These are phyloP conservation scores for Solioccasus polychromus DNA, from an alignment of 768 basidiomycete genomes.

Conservation along the genomic window DNA sequence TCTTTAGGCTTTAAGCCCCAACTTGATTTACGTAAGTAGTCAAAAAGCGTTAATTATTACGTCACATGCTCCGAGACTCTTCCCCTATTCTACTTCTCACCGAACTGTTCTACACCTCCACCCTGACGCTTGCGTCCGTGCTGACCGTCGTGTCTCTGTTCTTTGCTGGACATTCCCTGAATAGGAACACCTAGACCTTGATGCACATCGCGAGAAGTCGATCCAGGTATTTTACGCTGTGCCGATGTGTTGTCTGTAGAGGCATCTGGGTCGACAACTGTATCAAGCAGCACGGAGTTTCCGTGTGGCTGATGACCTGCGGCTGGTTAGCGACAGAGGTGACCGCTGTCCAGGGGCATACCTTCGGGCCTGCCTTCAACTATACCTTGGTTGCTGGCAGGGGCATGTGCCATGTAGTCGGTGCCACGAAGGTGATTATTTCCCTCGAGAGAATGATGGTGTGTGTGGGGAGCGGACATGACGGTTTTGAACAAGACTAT, in stretches of 20 bases:
- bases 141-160: slow-evolving; percentile 35
- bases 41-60: not conserved
- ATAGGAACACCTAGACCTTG: slow-evolving; percentile 28
- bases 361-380: slow-evolving; percentile 21
- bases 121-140: slow-evolving; percentile 27
- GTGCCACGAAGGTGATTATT: slow-evolving; percentile 14
- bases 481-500: too few relatives aligned
- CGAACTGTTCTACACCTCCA: slow-evolving; percentile 20
- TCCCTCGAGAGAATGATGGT: slow-evolving; percentile 20
- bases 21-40: too few relatives aligned
- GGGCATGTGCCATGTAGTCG: slow-evolving; percentile 14
- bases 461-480: slow-evolving; percentile 13
- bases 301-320: slow-evolving; percentile 15
- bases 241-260: slow-evolving; percentile 18
- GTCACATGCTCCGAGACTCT: not conserved
- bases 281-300: slow-evolving; percentile 24
- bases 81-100: slow-evolving; percentile 1
- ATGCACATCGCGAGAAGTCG: slow-evolving; percentile 34
- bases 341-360: not conserved
- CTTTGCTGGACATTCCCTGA: slow-evolving; percentile 34
- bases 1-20: too few relatives aligned
- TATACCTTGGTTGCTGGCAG: slow-evolving; percentile 16
- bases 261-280: slow-evolving; percentile 32
- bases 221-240: slow-evolving; percentile 28
- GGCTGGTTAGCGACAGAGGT: not conserved